Percentiles rank a stretch among this genome's conserved stretches.
Evolutionary conservation across 2,329 filamentous ascomycete species (phyloP).

Genomic region (Scorias spongiosa): DNA sequence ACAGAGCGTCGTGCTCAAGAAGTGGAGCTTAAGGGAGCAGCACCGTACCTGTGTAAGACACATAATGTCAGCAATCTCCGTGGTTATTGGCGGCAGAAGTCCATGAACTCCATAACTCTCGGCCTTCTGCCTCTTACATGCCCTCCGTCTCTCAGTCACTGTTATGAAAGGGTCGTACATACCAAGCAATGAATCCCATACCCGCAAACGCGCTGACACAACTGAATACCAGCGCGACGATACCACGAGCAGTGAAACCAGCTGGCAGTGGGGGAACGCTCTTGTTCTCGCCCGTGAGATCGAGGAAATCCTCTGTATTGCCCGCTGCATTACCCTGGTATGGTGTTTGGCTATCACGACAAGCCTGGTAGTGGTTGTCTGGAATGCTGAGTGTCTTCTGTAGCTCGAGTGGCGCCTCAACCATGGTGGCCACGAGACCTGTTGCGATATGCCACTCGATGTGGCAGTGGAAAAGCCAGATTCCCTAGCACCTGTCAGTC

Average conservation of each 20-base stretch:
- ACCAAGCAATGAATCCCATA: conserved; percentile 51
- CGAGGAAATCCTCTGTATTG: conserved; percentile 47
- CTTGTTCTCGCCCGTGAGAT: conserved; percentile 46
- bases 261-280: conserved; percentile 42
- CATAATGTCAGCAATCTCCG: too few species aligned
- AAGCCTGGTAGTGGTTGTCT: conserved; percentile 45
- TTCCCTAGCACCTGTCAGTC: conserved; percentile 5
- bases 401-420: conserved; percentile 40
- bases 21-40: too few species aligned
- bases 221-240: conserved; percentile 61
- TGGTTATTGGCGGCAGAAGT: too few species aligned
- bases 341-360: conserved; percentile 36
- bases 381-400: conserved; percentile 49
- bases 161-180: conserved; percentile 24
- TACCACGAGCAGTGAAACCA: conserved; percentile 57
- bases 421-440: conserved; percentile 36
- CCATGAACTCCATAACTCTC: too few species aligned
- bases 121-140: too few species aligned
- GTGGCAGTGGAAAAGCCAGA: conserved; percentile 37
- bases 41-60: too few species aligned
- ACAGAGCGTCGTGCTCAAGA: too few species aligned
- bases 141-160: too few species aligned
- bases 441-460: conserved; percentile 38
- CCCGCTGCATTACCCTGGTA: conserved; percentile 58
- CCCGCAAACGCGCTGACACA: conserved; percentile 53